Evolutionary conservation across 805 yeast genomes (phyloP).

Genomic region (Cyberlindnera euphorbiiphila): DNA sequence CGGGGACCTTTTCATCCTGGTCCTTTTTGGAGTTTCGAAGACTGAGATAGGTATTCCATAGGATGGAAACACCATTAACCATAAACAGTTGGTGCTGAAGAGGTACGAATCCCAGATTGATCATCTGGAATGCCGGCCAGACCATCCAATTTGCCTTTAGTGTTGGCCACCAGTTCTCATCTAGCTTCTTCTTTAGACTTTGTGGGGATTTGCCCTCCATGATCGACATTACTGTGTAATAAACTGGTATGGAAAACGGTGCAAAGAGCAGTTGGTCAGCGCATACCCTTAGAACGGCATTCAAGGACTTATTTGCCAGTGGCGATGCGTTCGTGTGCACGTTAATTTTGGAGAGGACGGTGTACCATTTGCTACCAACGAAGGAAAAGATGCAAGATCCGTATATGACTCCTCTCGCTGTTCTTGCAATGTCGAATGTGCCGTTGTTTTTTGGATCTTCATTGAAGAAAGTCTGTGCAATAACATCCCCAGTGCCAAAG

Average conservation of each 20-base stretch:
- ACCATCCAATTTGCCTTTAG: conserved; percentile 73
- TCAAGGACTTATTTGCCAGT: conserved; percentile 24
- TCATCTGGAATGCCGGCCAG: conserved; percentile 85
- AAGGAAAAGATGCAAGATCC: conserved; percentile 78
- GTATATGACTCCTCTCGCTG: conserved; percentile 60
- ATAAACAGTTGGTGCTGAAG: conserved; percentile 60
- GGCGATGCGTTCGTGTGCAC: conserved; percentile 31
- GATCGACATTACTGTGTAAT: conserved; percentile 61
- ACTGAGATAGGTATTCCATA: conserved; percentile 83
- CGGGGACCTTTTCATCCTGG: conserved; percentile 25
- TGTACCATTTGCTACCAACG: conserved; percentile 70
- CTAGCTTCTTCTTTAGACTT: conserved; percentile 40
- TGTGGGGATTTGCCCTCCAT: conserved; percentile 51
- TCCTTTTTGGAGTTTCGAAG: conserved; percentile 43
- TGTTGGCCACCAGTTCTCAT: conserved; percentile 60
- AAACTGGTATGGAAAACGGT: conserved; percentile 72
- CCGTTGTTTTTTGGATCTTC: conserved; percentile 9
- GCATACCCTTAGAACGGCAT: conserved; percentile 48
- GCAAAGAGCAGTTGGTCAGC: conserved; percentile 77
- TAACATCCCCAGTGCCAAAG: conserved; percentile 71
- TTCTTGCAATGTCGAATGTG: conserved; percentile 53
- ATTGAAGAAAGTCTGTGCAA: conserved; percentile 61
- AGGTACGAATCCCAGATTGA: conserved; percentile 77
- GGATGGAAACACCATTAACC: conserved; percentile 68
- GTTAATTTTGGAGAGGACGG: conserved; percentile 40